phyloP scores from a whole-genome alignment of 2,329 filamentous ascomycete genomes.

The Colletotrichum orbiculare region DNA sequence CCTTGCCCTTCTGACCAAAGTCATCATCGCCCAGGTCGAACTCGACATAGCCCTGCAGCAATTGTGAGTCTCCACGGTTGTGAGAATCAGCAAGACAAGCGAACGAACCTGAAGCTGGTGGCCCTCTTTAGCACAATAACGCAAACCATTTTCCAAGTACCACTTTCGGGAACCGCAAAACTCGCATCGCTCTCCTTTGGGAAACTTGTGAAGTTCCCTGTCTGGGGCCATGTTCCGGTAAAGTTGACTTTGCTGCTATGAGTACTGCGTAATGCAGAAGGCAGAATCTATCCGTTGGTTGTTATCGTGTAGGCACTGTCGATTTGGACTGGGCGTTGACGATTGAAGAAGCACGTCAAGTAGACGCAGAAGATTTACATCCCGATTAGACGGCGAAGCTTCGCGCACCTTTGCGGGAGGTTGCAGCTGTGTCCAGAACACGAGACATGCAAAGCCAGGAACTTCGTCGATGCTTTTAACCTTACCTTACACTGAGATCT shows the following conservation, averaged over 20 bases:
- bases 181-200: constrained; percentile 64
- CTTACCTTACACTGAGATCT: too few relatives aligned
- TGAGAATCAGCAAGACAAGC: not conserved
- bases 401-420: too few relatives aligned
- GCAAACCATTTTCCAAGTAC: constrained; percentile 79
- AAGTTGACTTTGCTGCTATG: not conserved
- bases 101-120: constrained; percentile 78
- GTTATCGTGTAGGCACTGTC: too few relatives aligned
- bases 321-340: too few relatives aligned
- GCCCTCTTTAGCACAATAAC: constrained; percentile 79
- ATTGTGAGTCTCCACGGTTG: not conserved
- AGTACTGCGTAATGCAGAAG: not conserved
- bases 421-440: too few relatives aligned
- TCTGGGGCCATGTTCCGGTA: constrained; percentile 52
- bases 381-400: too few relatives aligned
- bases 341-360: too few relatives aligned
- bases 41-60: constrained; percentile 61
- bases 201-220: constrained; percentile 61
- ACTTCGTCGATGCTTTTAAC: too few relatives aligned
- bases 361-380: too few relatives aligned
- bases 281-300: not conserved
- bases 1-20: constrained; percentile 69
- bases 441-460: too few relatives aligned
- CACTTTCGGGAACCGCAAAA: constrained; percentile 78
- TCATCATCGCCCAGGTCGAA: constrained; percentile 73